Percentiles rank a stretch among this genome's conserved stretches.
Conservation (phyloP, 164 flowering plant genomes). For the Tetrastigma voinierianum region DNA sequence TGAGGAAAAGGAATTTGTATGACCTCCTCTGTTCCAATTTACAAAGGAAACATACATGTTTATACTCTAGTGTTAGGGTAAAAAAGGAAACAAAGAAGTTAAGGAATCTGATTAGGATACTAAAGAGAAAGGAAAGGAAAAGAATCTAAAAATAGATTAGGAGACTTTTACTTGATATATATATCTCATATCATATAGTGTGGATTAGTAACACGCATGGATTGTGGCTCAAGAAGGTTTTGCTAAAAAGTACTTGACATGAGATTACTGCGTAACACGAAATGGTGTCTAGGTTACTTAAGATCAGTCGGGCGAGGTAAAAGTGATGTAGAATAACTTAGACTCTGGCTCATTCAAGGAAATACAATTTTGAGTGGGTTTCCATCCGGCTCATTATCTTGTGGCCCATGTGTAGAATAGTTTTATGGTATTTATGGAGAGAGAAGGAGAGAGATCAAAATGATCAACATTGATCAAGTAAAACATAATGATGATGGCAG, state of each 20-base stretch:
- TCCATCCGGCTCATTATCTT: neutral
- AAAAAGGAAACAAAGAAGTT: no score
- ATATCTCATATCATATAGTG: neutral
- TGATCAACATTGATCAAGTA: neutral
- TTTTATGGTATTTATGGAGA: neutral
- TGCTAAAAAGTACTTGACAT: constrained; percentile 77
- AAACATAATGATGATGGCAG: neutral
- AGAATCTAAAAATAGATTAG: no score
- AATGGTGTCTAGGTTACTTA: no score
- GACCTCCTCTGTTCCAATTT: no score
- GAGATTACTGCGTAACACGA: constrained; percentile 54
- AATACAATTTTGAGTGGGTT: neutral
- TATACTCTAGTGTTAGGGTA: no score
- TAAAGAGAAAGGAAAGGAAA: no score
- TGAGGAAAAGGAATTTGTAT: no score
- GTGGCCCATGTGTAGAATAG: neutral
- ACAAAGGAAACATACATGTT: no score
- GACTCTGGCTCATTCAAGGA: neutral
- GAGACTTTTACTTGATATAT: no score
- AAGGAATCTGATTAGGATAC: no score
- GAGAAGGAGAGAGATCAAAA: neutral
- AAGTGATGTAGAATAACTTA: neutral
- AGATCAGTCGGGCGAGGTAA: no score
- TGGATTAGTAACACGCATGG: constrained; percentile 56
- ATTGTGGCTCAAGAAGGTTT: constrained; percentile 51